Base-by-base conservation (phyloP, 1,139 yeast species). In the Arxiozyma slooffiae region DNA sequence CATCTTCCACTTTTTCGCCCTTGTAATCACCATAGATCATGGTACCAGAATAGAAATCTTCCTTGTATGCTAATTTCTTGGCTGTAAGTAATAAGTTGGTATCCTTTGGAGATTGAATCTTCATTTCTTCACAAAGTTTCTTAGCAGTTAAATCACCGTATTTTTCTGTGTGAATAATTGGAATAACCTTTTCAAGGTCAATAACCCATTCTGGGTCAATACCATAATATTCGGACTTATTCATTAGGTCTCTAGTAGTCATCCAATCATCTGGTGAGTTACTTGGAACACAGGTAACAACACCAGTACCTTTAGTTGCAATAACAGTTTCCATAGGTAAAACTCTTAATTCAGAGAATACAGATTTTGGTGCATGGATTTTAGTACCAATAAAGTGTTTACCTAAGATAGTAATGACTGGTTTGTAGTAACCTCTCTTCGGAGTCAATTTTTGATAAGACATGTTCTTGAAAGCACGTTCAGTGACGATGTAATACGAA, bases 381-480 rank as follows among this genome's bases (percentile, higher is more conserved):
- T 81, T 80, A 50, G 97, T 81, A 44, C 99, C 98, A 63, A 94
- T 76, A 60, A 92, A 79, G 51, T 74, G 72, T 47, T 78, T 72
- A 73, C 99, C 99, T 52, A 73, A 73, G 53, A 92, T 76, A 38
- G 70, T 70, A 38, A 79, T 73, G 30, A 76, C 70, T 20, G 96
- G 75, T 52, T 75, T 72, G 71, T 81, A 87, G 54, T 77, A 73
- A 55, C 97, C 98, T 71, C 97, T 82, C 61, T 71, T 71, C 59
- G 97, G 97, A 22, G 97, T 89, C 61, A 92, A 69, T 61, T 87
- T 88, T 75, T 92, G 99, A 77, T 78, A 92, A 45, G 88, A 81
- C 98, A 92, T 92, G 77, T 92, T 92, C 73, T 89, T 90, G 78
- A 89, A 94, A n/a, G 98, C 95, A 67, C 97, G 85, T 71, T 86